phyloP scores from a whole-genome alignment of 2,329 filamentous ascomycete species.

The Penicillium corylophilum region DNA sequence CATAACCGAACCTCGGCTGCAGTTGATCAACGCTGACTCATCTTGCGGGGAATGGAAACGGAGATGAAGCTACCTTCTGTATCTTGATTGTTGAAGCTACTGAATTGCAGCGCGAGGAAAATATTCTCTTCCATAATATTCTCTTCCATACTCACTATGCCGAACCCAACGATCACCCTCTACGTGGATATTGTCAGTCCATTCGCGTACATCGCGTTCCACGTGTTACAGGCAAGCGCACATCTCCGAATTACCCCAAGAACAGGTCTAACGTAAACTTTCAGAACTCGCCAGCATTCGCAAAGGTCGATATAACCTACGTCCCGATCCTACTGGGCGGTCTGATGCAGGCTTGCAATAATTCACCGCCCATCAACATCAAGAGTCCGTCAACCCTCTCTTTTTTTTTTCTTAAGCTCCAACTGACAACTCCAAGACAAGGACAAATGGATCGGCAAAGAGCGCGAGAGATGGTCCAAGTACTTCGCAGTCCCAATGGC shows the following conservation, averaged over 20 bases:
- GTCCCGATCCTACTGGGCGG: conserved; percentile 61
- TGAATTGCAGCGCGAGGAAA: neutral
- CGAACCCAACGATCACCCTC: conserved; percentile 53
- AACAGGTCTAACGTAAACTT: neutral
- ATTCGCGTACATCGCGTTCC: conserved; percentile 61
- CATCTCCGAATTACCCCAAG: neutral
- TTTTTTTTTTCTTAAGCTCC: neutral
- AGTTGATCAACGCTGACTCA: conserved; percentile 11
- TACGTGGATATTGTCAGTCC: conserved; percentile 61
- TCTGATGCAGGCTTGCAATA: conserved; percentile 57
- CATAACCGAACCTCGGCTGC: conserved; percentile 6
- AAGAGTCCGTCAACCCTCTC: conserved; percentile 47
- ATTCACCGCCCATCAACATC: conserved; percentile 55
- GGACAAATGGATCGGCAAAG: conserved; percentile 54
- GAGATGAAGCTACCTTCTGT: neutral
- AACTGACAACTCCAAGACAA: conserved; percentile 49
- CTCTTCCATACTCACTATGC: conserved; percentile 39
- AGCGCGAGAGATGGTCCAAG: conserved; percentile 56
- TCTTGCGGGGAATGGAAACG: conserved; percentile 1
- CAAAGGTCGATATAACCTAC: conserved; percentile 55
- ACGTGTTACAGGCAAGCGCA: conserved; percentile 51
- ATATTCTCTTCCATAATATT: no score
- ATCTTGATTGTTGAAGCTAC: neutral
- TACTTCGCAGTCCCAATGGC: conserved; percentile 56
- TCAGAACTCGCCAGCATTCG: conserved; percentile 58